Conservation (phyloP, 441 rosid species). For the Raphanus hybrid region DNA sequence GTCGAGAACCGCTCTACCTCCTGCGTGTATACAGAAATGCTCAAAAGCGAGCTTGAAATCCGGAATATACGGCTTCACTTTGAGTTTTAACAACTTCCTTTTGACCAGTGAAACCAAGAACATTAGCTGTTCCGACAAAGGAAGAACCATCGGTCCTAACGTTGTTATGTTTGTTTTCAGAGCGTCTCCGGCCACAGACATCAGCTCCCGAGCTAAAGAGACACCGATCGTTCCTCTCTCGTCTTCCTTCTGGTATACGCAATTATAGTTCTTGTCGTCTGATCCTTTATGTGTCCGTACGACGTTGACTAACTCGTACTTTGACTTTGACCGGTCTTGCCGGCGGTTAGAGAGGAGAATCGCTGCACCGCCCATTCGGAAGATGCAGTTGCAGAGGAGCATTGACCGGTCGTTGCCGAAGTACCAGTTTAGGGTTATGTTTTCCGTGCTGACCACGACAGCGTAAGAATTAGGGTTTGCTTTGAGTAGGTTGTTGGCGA, state of each 20-base stretch:
- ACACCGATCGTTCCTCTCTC: conserved; percentile 68
- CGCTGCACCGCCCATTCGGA: conserved; percentile 95
- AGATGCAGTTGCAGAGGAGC: conserved; percentile 83
- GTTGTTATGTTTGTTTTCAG: conserved; percentile 87
- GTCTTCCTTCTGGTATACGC: conserved; percentile 84
- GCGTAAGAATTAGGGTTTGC: conserved; percentile 79
- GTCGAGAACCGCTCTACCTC: conserved; percentile 92
- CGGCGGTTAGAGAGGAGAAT: conserved; percentile 76
- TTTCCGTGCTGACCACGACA: conserved; percentile 87
- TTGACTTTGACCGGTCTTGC: conserved; percentile 63
- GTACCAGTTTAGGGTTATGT: conserved; percentile 89
- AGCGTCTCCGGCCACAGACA: conserved; percentile 90
- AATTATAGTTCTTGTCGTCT: conserved; percentile 67
- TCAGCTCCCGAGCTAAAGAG: conserved; percentile 75
- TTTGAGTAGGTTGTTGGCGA: conserved; percentile 79
- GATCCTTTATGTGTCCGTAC: conserved; percentile 91
- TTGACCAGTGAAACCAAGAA: conserved; percentile 73
- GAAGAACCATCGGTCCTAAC: conserved; percentile 85
- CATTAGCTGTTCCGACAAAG: conserved; percentile 75
- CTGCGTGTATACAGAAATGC: conserved; percentile 94
- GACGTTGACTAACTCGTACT: conserved; percentile 75
- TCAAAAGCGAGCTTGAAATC: conserved; percentile 90
- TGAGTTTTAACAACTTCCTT: conserved; percentile 67
- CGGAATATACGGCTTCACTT: conserved; percentile 83
- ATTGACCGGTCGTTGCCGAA: conserved; percentile 87